These are phyloP conservation scores for Salix arbutifolia DNA, from an alignment of 345 rosid genomes.

Conservation along the genomic window DNA sequence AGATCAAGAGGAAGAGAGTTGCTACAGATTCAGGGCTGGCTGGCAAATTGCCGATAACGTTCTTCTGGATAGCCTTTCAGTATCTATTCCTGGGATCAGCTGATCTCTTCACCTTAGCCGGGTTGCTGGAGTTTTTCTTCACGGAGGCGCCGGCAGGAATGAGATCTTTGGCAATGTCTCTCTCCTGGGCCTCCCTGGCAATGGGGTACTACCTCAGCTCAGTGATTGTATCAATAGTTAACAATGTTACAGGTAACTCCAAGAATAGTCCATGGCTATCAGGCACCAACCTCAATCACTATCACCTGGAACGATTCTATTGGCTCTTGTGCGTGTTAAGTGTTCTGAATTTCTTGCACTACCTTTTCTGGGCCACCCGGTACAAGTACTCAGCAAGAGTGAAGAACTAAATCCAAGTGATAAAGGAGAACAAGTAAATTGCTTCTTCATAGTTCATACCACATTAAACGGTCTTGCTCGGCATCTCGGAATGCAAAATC, in stretches of 20 bases:
- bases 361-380: slow-evolving; percentile 57
- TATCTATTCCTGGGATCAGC: slow-evolving; percentile 75
- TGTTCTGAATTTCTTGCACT: slow-evolving; percentile 51
- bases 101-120: slow-evolving; percentile 76
- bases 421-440: background rate
- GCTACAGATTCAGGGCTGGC: slow-evolving; percentile 38
- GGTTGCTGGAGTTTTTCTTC: slow-evolving; percentile 71
- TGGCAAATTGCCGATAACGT: slow-evolving; percentile 51
- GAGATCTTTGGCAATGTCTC: slow-evolving; percentile 76
- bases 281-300: slow-evolving; percentile 40
- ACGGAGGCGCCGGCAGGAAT: slow-evolving; percentile 67
- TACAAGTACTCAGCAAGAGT: slow-evolving; percentile 48
- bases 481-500: background rate
- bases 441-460: background rate
- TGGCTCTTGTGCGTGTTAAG: slow-evolving; percentile 61
- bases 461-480: background rate
- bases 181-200: slow-evolving; percentile 69
- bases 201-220: slow-evolving; percentile 73
- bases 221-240: slow-evolving; percentile 59
- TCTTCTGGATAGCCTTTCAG: slow-evolving; percentile 73
- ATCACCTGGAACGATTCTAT: slow-evolving; percentile 55
- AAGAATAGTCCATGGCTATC: slow-evolving; percentile 52
- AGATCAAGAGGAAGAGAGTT: slow-evolving; percentile 61
- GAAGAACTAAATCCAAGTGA: background rate
- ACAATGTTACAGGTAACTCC: slow-evolving; percentile 40